Conservation (phyloP, 2,329 filamentous ascomycete species). For the Hortaea werneckii region DNA sequence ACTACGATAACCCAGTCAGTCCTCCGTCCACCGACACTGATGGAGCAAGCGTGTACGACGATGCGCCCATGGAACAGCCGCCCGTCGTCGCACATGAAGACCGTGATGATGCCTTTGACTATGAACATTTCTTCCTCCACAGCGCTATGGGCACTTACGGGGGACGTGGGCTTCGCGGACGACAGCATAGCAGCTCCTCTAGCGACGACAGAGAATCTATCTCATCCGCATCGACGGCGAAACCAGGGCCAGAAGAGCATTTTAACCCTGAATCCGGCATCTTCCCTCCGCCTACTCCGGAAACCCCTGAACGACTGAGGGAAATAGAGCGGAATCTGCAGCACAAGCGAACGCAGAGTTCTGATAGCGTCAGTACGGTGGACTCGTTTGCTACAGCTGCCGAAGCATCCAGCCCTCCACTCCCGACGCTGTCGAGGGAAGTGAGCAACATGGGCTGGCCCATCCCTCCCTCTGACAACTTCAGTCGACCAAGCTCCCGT, state of each 20-base stretch:
- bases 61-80: conserved; percentile 26
- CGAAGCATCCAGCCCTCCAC: conserved; percentile 26
- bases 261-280: conserved; percentile 7
- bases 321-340: conserved; percentile 25
- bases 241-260: conserved; percentile 16
- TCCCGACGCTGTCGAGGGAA: not conserved
- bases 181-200: conserved; percentile 6
- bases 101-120: conserved; percentile 89
- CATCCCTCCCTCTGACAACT: not conserved
- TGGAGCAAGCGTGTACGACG: conserved; percentile 33
- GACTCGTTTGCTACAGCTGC: conserved; percentile 55
- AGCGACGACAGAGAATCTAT: conserved; percentile 25
- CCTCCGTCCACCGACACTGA: conserved; percentile 18
- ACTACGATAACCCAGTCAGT: conserved; percentile 10
- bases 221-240: conserved; percentile 43
- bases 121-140: conserved; percentile 90
- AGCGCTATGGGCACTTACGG: conserved; percentile 75
- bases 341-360: conserved; percentile 42
- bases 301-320: conserved; percentile 24
- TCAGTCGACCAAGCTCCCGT: not conserved
- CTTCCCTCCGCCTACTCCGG: conserved; percentile 18
- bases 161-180: conserved; percentile 37
- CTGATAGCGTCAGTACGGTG: conserved; percentile 50
- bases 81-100: conserved; percentile 62
- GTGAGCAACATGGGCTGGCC: conserved; percentile 4